Conservation (phyloP, 805 yeast species). For the Candida germanica region DNA sequence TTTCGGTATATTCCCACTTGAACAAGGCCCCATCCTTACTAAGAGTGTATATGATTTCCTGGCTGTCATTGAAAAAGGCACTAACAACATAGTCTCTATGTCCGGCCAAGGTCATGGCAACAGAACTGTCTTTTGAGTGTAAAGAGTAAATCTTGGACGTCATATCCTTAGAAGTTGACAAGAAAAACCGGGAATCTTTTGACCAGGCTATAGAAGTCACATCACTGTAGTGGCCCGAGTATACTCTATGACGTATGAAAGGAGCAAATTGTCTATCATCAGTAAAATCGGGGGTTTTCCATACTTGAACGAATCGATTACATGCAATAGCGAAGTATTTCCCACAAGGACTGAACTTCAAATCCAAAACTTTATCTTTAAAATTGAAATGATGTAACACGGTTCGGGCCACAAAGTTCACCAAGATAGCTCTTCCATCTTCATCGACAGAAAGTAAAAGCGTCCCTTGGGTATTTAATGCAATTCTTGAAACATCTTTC, state of each 20-base stretch:
- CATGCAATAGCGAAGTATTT: slow-evolving; percentile 80
- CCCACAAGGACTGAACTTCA: slow-evolving; percentile 89
- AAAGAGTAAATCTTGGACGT: slow-evolving; percentile 84
- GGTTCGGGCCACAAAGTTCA: slow-evolving; percentile 75
- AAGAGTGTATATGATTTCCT: slow-evolving; percentile 86
- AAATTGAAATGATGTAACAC: slow-evolving; percentile 94
- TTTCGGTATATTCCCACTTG: slow-evolving; percentile 80
- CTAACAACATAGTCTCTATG: slow-evolving; percentile 85
- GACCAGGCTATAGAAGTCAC: slow-evolving; percentile 84
- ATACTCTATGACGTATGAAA: slow-evolving; percentile 82
- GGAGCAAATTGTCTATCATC: slow-evolving; percentile 96
- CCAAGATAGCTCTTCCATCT: slow-evolving; percentile 91
- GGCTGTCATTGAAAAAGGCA: slow-evolving; percentile 84
- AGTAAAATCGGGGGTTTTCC: slow-evolving; percentile 81
- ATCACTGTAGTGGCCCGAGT: slow-evolving; percentile 90
- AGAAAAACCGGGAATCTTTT: slow-evolving; percentile 79
- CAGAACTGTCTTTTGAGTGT: slow-evolving; percentile 59
- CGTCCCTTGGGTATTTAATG: slow-evolving; percentile 79
- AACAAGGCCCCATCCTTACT: slow-evolving; percentile 94
- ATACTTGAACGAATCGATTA: slow-evolving; percentile 80
- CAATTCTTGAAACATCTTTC: slow-evolving; percentile 73
- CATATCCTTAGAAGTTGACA: slow-evolving; percentile 86
- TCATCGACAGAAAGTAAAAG: slow-evolving; percentile 79
- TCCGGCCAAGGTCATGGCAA: slow-evolving; percentile 85
- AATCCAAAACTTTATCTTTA: slow-evolving; percentile 68